Evolutionary conservation across 257 asterid species (phyloP).

Genomic region (Echites panduratus): DNA sequence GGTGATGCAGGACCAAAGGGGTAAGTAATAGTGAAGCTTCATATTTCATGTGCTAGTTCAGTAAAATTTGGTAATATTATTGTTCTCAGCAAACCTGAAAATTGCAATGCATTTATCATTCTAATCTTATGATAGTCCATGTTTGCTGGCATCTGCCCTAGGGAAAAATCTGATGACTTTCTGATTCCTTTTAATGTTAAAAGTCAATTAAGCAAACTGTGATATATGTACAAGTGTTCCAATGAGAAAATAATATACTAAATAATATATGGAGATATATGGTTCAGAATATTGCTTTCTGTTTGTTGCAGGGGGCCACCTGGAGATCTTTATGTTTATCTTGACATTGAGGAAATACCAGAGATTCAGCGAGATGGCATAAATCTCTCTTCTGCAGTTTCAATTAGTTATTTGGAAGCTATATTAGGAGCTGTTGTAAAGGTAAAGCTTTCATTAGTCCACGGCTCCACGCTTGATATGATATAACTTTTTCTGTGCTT

Average conservation of each 20-base stretch:
- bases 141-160: background rate
- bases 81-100: background rate
- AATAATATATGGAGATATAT: background rate
- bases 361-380: constrained; percentile 98
- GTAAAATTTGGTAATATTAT: background rate
- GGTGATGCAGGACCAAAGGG: constrained; percentile 99
- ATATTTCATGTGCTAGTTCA: background rate
- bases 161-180: background rate
- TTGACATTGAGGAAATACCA: constrained; percentile 80
- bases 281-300: constrained; percentile 6
- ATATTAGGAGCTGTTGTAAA: constrained; percentile 67
- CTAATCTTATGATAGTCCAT: background rate
- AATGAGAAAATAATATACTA: background rate
- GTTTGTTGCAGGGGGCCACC: constrained; percentile 60
- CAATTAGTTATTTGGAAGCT: constrained; percentile 88
- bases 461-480: background rate
- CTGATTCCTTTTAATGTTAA: background rate
- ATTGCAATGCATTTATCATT: background rate
- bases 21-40: constrained; percentile 36
- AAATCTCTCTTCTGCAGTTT: constrained; percentile 69
- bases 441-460: constrained; percentile 35
- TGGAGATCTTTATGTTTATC: constrained; percentile 97
- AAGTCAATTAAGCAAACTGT: background rate
- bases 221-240: background rate
- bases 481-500: background rate